Base-by-base conservation (phyloP, 208 protist species). In the Leishmania martiniquensis region DNA sequence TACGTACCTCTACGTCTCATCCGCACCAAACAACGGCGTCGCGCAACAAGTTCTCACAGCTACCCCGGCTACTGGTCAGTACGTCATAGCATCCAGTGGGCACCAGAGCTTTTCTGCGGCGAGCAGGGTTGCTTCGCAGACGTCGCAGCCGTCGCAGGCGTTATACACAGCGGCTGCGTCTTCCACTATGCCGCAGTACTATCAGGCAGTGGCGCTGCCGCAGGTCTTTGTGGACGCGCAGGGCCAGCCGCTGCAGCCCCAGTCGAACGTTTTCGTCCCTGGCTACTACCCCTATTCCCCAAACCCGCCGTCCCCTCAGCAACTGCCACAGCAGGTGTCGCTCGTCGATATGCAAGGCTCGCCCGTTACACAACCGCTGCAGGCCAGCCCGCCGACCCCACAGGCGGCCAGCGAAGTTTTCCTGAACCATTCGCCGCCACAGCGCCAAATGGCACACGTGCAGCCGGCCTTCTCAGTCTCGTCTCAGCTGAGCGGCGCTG, bases 171-270 rank as follows among this genome's bases (percentile, higher is more conserved):
- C 80, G 2, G 65, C 73, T 63, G 22, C 75, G 39, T 25, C 49
- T 65, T 45, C 42, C 20, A 63, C 51, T 4, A 17, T 62, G 32
- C 49, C 12, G 49, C 49, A 73, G 5, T 77, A 65, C 45, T 73
- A 72, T 49, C 55, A 63, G 17, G 45, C 79, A 2, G 75, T 77
- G 68, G 17, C 72, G 73, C 42, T 75, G 57, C 60, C 72, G 51
- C 69, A 57, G 59, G 55, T 78, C 51, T 76, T 75, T 49, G 68
- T 75, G 68, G 73, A 75, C 29, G 37, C 79, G 42, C 72, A 83
- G 51, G 77, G 69, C 75, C 54, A 76, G 54, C 15, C 44, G 15
- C 52, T 67, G 17, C 55, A 45, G 54, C 51, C 39, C 17, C 80
- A 76, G 59, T 44, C 66, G 49, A 77, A 68, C 49, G 39, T 82